phyloP scores from a whole-genome alignment of 495 filamentous ascomycete genomes.

The Penicillium bialowiezense region DNA sequence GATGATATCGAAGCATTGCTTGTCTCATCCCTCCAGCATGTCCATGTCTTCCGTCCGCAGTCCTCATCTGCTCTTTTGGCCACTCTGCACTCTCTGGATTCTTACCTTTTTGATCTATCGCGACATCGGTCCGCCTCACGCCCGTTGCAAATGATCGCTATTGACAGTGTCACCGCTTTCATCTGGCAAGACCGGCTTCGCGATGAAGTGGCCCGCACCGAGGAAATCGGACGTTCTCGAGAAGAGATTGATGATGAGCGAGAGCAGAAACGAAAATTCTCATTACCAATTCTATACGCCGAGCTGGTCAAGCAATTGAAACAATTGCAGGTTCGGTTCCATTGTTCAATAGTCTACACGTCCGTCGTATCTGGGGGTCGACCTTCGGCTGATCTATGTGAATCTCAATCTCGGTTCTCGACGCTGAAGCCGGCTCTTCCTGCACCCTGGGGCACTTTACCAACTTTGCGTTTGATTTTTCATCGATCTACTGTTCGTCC shows the following conservation, averaged over 20 bases:
- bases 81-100: constrained; percentile 45
- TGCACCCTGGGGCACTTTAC: constrained; percentile 45
- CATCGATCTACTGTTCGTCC: constrained; percentile 41
- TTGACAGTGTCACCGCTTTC: constrained; percentile 57
- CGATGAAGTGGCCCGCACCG: constrained; percentile 43
- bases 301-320: constrained; percentile 35
- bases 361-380: constrained; percentile 28
- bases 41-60: constrained; percentile 56
- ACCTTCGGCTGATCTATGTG: constrained; percentile 26
- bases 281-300: constrained; percentile 33
- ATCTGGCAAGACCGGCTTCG: constrained; percentile 54
- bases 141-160: constrained; percentile 45
- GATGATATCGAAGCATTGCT: constrained; percentile 29
- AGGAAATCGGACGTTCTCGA: constrained; percentile 33
- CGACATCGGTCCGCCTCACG: constrained; percentile 48
- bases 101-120: constrained; percentile 49
- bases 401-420: constrained; percentile 32
- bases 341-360: constrained; percentile 41
- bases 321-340: constrained; percentile 33
- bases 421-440: constrained; percentile 43
- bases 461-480: constrained; percentile 46
- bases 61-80: constrained; percentile 50
- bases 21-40: constrained; percentile 38
- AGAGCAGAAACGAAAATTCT: constrained; percentile 26
- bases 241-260: constrained; percentile 33